phyloP scores from a whole-genome alignment of 768 basidiomycete genomes.

The Amanita exitialis region DNA sequence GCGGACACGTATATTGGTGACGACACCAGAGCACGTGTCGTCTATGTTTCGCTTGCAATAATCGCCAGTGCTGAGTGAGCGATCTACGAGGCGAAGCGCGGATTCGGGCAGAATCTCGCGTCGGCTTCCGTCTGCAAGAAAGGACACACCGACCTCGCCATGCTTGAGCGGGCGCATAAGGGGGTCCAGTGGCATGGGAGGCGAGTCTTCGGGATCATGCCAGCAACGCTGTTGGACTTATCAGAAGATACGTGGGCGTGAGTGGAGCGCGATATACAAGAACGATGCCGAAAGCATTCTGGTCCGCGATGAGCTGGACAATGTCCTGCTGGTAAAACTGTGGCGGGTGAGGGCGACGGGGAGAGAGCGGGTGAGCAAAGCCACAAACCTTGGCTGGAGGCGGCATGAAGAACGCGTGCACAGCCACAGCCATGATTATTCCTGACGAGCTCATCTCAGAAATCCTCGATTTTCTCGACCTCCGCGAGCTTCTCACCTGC shows the following conservation, averaged over 20 bases:
- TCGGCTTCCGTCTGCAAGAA: slow-evolving; percentile 35
- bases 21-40: slow-evolving; percentile 67
- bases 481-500: slow-evolving; percentile 4
- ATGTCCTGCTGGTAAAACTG: slow-evolving; percentile 66
- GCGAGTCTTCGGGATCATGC: slow-evolving; percentile 76
- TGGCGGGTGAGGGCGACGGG: not conserved
- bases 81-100: slow-evolving; percentile 62
- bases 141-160: slow-evolving; percentile 80
- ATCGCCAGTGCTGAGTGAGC: slow-evolving; percentile 71
- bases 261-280: slow-evolving; percentile 34
- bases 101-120: slow-evolving; percentile 68
- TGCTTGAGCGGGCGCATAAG: slow-evolving; percentile 64
- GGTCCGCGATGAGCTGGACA: slow-evolving; percentile 35
- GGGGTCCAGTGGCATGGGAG: slow-evolving; percentile 44
- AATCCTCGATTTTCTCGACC: slow-evolving; percentile 7
- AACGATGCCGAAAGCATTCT: slow-evolving; percentile 47
- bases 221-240: slow-evolving; percentile 60
- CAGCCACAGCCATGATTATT: not conserved
- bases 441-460: slow-evolving; percentile 4
- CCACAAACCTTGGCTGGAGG: slow-evolving; percentile 2
- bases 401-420: not conserved
- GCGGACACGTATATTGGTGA: slow-evolving; percentile 50
- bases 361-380: not conserved
- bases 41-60: slow-evolving; percentile 72
- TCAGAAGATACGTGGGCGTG: not conserved